These are phyloP conservation scores for Macroventuria anomochaeta DNA, from an alignment of 2,329 filamentous ascomycete species.

Conservation along the genomic window DNA sequence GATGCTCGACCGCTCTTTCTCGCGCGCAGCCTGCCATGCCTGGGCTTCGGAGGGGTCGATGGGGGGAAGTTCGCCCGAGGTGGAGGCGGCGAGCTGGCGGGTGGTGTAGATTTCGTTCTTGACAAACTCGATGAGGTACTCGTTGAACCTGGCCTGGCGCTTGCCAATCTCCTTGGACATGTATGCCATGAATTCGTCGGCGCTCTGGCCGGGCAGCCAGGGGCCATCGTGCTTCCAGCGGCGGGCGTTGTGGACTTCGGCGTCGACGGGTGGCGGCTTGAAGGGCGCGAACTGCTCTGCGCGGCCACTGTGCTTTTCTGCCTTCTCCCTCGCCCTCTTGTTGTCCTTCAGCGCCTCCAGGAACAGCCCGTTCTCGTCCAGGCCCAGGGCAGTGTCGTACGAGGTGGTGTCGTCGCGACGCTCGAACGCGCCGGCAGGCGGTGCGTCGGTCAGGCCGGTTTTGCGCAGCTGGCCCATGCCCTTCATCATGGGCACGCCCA, in stretches of 20 bases:
- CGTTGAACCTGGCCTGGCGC: constrained; percentile 42
- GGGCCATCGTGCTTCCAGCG: constrained; percentile 66
- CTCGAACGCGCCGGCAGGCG: constrained; percentile 42
- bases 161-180: constrained; percentile 53
- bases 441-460: constrained; percentile 17
- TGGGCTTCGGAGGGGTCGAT: constrained; percentile 36
- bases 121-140: constrained; percentile 39
- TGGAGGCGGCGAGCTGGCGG: constrained; percentile 30
- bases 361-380: constrained; percentile 37
- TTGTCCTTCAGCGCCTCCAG: constrained; percentile 36
- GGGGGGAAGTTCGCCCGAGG: constrained; percentile 23
- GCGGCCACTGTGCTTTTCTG: constrained; percentile 24
- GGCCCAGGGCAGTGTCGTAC: constrained; percentile 33
- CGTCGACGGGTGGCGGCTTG: constrained; percentile 30
- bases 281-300: constrained; percentile 25
- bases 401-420: constrained; percentile 40
- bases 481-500: constrained; percentile 72
- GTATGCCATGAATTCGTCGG: constrained; percentile 62
- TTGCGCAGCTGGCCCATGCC: constrained; percentile 31
- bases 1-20: constrained; percentile 39
- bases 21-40: constrained; percentile 22
- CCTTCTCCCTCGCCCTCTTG: constrained; percentile 15
- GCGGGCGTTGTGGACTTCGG: constrained; percentile 32
- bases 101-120: constrained; percentile 43
- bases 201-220: constrained; percentile 63